phyloP scores from a whole-genome alignment of 352 stramenopile genomes.

The Phytophthora agathidicida region DNA sequence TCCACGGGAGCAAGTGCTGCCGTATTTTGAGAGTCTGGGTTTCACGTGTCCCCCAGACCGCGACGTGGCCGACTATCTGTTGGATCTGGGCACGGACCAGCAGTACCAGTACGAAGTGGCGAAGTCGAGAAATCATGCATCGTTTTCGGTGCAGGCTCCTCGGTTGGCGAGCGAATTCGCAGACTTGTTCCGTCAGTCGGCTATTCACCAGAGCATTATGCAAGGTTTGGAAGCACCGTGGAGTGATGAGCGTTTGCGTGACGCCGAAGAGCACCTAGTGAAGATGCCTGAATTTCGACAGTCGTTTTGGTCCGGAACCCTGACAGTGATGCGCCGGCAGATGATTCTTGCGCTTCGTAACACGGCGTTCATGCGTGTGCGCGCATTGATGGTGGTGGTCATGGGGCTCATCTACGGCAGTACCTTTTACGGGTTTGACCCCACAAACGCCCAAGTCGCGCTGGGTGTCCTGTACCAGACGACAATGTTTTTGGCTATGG shows the following conservation, averaged over 20 bases:
- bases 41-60: slow-evolving; percentile 38
- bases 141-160: slow-evolving; percentile 4
- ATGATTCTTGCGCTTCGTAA: slow-evolving; percentile 44
- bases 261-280: slow-evolving; percentile 48
- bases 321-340: slow-evolving; percentile 46
- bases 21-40: slow-evolving; percentile 57
- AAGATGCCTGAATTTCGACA: slow-evolving; percentile 35
- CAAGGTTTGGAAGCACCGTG: slow-evolving; percentile 64
- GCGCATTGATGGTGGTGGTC: slow-evolving; percentile 27
- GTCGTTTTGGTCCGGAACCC: slow-evolving; percentile 55
- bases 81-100: slow-evolving; percentile 38
- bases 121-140: slow-evolving; percentile 10
- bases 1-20: slow-evolving; percentile 26
- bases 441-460: slow-evolving; percentile 25
- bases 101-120: slow-evolving; percentile 28
- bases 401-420: slow-evolving; percentile 29
- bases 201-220: slow-evolving; percentile 26
- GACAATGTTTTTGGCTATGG: slow-evolving; percentile 67
- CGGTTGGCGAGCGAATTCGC: slow-evolving; percentile 24
- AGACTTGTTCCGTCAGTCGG: slow-evolving; percentile 22
- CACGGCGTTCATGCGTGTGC: slow-evolving; percentile 20
- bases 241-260: not conserved
- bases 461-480: slow-evolving; percentile 71
- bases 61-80: slow-evolving; percentile 45
- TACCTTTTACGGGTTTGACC: slow-evolving; percentile 32